Evolutionary conservation across 1,284 basidiomycete species (phyloP).

Genomic region (Leccinum fallax): DNA sequence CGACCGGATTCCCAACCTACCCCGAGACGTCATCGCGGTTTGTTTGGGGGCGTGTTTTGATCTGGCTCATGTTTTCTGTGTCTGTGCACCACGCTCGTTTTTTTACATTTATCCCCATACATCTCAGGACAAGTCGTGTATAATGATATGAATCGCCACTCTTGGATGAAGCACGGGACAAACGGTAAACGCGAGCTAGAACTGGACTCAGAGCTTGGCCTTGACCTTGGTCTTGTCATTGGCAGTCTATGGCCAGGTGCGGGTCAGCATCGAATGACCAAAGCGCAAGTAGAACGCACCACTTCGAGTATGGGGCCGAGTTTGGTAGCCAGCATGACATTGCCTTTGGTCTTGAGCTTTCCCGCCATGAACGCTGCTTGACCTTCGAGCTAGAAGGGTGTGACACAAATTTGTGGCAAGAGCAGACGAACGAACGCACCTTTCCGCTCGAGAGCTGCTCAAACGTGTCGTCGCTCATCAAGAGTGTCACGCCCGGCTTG

Average conservation of each 20-base stretch:
- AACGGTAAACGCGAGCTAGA: neutral
- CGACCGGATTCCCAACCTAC: conserved; percentile 74
- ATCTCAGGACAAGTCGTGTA: conserved; percentile 11
- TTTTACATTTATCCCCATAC: neutral
- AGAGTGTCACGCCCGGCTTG: conserved; percentile 78
- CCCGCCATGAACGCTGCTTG: conserved; percentile 96
- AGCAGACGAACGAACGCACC: conserved; percentile 39
- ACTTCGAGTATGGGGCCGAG: conserved; percentile 76
- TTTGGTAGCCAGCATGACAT: conserved; percentile 90
- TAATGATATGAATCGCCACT: conserved; percentile 24
- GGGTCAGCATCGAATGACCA: neutral
- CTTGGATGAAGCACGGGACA: conserved; percentile 1
- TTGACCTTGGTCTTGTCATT: conserved; percentile 24
- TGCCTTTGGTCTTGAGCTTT: conserved; percentile 83
- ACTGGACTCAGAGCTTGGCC: conserved; percentile 35
- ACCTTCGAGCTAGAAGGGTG: conserved; percentile 51
- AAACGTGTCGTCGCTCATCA: conserved; percentile 74
- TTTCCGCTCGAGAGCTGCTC: conserved; percentile 68
- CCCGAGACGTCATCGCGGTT: conserved; percentile 67
- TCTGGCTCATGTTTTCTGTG: neutral
- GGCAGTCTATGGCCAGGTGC: conserved; percentile 30
- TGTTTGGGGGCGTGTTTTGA: conserved; percentile 70
- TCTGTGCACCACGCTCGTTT: conserved; percentile 18
- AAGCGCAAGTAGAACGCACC: conserved; percentile 45
- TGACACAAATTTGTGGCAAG: neutral